Evolutionary conservation across 306 rosid genomes (phyloP).

Genomic region (Glycine soja): DNA sequence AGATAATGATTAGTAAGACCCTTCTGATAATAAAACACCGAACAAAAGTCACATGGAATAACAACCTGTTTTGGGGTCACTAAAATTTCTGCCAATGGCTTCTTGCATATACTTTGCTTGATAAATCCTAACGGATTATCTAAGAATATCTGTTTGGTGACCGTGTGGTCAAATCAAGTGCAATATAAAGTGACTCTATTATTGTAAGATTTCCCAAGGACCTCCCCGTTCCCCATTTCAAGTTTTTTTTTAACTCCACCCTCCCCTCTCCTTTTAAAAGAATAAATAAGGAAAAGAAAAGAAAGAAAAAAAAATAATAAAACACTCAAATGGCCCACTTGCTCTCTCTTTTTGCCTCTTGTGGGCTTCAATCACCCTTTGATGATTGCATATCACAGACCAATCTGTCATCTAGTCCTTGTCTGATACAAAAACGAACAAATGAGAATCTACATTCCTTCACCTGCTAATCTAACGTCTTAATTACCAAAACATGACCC

Average conservation of each 20-base stretch:
- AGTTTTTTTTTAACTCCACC: slow-evolving; percentile 33
- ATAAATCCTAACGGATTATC: slow-evolving; percentile 45
- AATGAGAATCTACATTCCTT: slow-evolving; percentile 71
- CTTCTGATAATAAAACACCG: slow-evolving; percentile 37
- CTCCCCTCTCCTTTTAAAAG: slow-evolving; percentile 38
- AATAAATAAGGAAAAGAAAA: slow-evolving; percentile 30
- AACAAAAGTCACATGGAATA: slow-evolving; percentile 51
- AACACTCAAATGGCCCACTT: slow-evolving; percentile 61
- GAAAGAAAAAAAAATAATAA: neutral
- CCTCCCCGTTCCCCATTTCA: slow-evolving; percentile 46
- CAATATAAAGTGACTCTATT: slow-evolving; percentile 63
- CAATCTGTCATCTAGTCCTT: slow-evolving; percentile 70
- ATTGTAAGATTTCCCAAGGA: slow-evolving; percentile 58
- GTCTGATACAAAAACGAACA: slow-evolving; percentile 66
- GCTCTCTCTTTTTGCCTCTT: slow-evolving; percentile 68
- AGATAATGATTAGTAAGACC: slow-evolving; percentile 27
- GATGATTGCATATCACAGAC: slow-evolving; percentile 79
- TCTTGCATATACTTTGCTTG: slow-evolving; percentile 36
- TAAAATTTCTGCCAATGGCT: slow-evolving; percentile 28
- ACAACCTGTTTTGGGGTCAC: slow-evolving; percentile 42
- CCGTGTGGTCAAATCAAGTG: slow-evolving; percentile 68
- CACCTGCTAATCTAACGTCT: slow-evolving; percentile 55
- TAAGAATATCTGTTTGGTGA: slow-evolving; percentile 52
- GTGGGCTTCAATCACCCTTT: slow-evolving; percentile 81
- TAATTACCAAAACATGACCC: slow-evolving; percentile 51